A percentile compares a stretch with the other conserved stretches of the same genome.
These are phyloP conservation scores for Metarhizium anisopliae DNA, from an alignment of 2,329 filamentous ascomycete species.

Conservation along the genomic window DNA sequence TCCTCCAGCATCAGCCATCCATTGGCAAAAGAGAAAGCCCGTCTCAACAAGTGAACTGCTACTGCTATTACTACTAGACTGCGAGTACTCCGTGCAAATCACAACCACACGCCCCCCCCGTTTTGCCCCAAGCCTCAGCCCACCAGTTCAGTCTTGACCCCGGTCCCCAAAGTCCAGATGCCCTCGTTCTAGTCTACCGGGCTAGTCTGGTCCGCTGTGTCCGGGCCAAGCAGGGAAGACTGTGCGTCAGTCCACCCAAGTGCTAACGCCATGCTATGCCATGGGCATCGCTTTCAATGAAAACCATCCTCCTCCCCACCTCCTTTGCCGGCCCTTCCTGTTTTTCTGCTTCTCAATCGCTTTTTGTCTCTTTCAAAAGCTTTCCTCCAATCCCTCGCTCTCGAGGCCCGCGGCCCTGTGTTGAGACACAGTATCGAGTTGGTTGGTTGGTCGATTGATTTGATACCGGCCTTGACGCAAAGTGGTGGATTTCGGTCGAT, in stretches of 20 bases:
- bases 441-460: not conserved
- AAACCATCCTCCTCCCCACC: slow-evolving; percentile 8
- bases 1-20: no score
- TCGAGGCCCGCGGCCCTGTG: slow-evolving; percentile 5
- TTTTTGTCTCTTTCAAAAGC: not conserved
- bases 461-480: not conserved
- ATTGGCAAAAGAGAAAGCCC: no score
- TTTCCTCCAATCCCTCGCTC: not conserved
- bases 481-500: not conserved
- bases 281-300: not conserved
- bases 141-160: not conserved
- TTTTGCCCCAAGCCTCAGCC: not conserved
- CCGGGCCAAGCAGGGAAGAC: slow-evolving; percentile 3
- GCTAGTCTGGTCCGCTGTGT: not conserved
- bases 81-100: not conserved
- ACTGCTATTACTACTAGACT: no score
- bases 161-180: not conserved
- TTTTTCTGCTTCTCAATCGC: not conserved
- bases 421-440: slow-evolving; percentile 2
- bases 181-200: not conserved
- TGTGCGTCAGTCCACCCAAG: not conserved
- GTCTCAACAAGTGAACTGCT: not conserved
- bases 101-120: not conserved
- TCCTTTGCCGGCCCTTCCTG: not conserved
- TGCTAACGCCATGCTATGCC: not conserved